Percentiles rank a stretch among this genome's conserved stretches.
Conservation (phyloP, 306 rosid species). For the Cucumis cinereus region DNA sequence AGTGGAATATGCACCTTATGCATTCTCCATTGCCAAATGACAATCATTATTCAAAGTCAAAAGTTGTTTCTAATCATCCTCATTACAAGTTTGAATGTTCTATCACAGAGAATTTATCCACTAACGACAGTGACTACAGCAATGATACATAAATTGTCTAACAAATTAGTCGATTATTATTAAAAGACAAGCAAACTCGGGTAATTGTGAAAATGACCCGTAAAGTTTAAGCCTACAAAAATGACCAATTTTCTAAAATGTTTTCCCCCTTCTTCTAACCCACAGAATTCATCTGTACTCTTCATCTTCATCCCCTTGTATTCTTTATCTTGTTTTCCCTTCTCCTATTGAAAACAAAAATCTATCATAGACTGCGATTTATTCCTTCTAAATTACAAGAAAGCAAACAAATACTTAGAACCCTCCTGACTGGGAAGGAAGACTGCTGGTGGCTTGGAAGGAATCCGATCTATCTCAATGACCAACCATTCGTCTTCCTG, state of each 20-base stretch:
- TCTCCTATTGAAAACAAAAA: too few species aligned
- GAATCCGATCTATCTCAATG: not conserved
- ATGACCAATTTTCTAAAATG: not conserved
- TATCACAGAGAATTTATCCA: not conserved
- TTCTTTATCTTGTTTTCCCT: not conserved
- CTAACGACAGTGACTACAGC: not conserved
- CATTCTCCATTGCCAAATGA: not conserved
- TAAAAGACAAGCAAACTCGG: not conserved
- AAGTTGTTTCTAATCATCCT: not conserved
- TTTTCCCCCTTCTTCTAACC: not conserved
- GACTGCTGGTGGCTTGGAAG: not conserved
- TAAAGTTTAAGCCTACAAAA: not conserved
- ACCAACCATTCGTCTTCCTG: not conserved
- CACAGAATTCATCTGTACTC: not conserved
- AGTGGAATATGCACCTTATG: not conserved
- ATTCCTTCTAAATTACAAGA: too few species aligned
- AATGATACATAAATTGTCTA: not conserved
- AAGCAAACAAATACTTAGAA: too few species aligned
- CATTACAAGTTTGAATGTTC: not conserved
- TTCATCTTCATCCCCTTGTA: not conserved
- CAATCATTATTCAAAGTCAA: not conserved
- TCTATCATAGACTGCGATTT: not conserved
- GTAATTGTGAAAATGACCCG: too few species aligned
- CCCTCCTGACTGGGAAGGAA: not conserved
- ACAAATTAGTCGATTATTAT: not conserved